Base-by-base conservation (phyloP, 768 basidiomycete genomes). In the Sporobolomyces roseus region DNA sequence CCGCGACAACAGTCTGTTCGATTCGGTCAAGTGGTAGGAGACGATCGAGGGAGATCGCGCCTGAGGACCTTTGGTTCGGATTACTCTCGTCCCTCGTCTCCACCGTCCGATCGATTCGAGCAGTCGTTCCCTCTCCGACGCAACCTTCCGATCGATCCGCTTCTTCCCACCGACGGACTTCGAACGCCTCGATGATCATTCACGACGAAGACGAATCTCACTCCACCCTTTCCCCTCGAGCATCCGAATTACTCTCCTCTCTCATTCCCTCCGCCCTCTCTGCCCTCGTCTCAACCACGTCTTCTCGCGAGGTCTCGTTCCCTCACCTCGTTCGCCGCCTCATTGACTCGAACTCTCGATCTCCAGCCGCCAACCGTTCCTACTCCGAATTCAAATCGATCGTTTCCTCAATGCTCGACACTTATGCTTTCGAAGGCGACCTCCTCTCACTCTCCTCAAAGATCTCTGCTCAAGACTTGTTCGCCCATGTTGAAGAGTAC, bases 321-420 rank as follows among this genome's bases (percentile, higher is more conserved):
- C 93, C 96, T 29, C 85, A 85, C 25, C 81, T 99, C 13, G 94
- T 99, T 84, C 92, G 90, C 74, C 86, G 92, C 9, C 84, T 98
- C 6, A 90, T 97, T 46, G 87, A 91, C 72, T 84, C 87, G 2
- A 82, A 86, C 7, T 81, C 82, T 19, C 77, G 80, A 27, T 80
- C 84, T 4, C 80, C 85, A 2, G 81, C 83, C 29, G 83, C 85
- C 38, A 85, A 86, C 17, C 85, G 61, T 4, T 75, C 79, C 0
- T 98, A 97, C 79, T 86, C 87, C 27, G 93, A 98, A 79, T 94
- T 98, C 79, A 84, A 91, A 51, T 84, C 85, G 16, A 93, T 99
- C 67, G 82, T 99, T 35, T 87, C 87, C 1, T 89, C 91, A n/a
- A 99, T 98, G 91, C 79, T 98, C 74, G 92, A 94, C 75, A 88